Conservation (phyloP, 139 green algal genomes). For the Edaphochlamys debaryana region DNA sequence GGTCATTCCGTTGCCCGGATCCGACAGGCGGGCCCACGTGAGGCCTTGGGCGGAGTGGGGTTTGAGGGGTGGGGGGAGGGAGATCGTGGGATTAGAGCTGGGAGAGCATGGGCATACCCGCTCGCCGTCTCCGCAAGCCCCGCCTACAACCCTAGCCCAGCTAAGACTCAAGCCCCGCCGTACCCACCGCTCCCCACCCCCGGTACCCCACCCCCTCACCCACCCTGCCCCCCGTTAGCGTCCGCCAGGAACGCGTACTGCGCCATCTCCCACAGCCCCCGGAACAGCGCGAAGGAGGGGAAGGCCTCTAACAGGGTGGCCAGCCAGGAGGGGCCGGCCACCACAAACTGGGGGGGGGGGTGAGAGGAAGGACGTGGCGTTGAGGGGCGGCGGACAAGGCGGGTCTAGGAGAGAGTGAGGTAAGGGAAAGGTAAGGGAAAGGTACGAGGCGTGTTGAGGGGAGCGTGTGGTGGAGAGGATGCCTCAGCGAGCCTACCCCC, state of each 20-base stretch:
- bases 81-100: no score
- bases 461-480: no score
- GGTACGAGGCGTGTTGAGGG: no score
- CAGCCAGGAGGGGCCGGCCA: slow-evolving; percentile 52
- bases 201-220: no score
- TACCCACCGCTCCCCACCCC: no score
- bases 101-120: no score
- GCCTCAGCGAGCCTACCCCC: no score
- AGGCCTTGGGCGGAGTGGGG: slow-evolving; percentile 43
- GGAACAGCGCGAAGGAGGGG: slow-evolving; percentile 73
- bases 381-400: neutral
- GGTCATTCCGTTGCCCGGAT: slow-evolving; percentile 61
- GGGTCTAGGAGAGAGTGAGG: no score
- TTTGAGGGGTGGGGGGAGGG: neutral
- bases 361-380: neutral
- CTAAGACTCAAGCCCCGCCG: no score
- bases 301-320: slow-evolving; percentile 47
- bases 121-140: no score
- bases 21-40: slow-evolving; percentile 64
- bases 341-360: slow-evolving; percentile 41
- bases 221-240: slow-evolving; percentile 49
- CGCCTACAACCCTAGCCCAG: no score
- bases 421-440: no score
- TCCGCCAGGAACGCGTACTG: slow-evolving; percentile 81
- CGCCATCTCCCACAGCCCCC: slow-evolving; percentile 67